Percentiles rank a stretch among this genome's conserved stretches.
These are phyloP conservation scores for Omphalea diandra DNA, from an alignment of 441 rosid genomes.

Conservation along the genomic window DNA sequence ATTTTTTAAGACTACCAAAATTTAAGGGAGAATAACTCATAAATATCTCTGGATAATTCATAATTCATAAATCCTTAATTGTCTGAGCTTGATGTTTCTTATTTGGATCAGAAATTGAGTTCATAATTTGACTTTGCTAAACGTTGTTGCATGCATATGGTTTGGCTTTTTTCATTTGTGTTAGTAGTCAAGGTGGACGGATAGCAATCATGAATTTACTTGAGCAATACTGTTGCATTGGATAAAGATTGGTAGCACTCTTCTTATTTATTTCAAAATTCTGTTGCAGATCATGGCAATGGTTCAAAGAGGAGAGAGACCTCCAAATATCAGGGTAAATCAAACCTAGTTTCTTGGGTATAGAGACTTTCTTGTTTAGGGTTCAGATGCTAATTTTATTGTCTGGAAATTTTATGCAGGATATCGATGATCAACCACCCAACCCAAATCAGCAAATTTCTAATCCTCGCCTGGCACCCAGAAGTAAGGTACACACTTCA, in stretches of 20 bases:
- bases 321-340: conserved; percentile 77
- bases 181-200: background rate
- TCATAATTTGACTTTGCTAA: background rate
- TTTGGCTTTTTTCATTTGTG: background rate
- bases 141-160: background rate
- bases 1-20: background rate
- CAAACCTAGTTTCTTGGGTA: conserved; percentile 2
- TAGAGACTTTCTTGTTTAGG: conserved; percentile 16
- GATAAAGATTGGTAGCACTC: background rate
- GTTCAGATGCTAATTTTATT: conserved; percentile 20
- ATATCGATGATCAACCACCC: conserved; percentile 87
- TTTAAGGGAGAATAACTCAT: background rate
- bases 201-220: conserved; percentile 3
- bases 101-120: background rate
- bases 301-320: conserved; percentile 96
- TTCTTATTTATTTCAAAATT: conserved; percentile 14
- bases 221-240: background rate
- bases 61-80: background rate
- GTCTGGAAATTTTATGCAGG: conserved; percentile 45
- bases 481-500: no score
- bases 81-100: background rate
- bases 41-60: background rate
- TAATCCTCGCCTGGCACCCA: conserved; percentile 70
- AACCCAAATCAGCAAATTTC: conserved; percentile 76
- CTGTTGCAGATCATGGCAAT: conserved; percentile 82